Conservation (phyloP, 2,329 filamentous ascomycete genomes). For the Penicillium sp. region DNA sequence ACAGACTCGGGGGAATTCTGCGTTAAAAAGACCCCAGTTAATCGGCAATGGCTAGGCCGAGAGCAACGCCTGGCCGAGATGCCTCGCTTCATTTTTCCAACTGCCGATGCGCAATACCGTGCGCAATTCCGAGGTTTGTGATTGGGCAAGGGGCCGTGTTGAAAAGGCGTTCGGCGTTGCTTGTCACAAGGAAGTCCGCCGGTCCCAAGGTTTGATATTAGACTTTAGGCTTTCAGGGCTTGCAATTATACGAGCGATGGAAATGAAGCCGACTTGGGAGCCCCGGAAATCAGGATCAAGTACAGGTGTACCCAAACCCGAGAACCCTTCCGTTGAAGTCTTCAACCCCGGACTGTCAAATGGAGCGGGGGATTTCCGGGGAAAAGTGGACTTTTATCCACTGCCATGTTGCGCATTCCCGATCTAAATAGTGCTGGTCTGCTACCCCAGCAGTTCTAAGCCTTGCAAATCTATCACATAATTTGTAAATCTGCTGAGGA, state of each 20-base stretch:
- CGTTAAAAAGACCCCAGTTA: background rate
- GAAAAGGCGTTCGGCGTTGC: background rate
- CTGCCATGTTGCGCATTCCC: background rate
- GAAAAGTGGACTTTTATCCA: background rate
- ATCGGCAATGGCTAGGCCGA: background rate
- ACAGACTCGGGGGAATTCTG: background rate
- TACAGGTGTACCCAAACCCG: background rate
- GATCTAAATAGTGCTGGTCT: no score
- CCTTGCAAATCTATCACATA: no score
- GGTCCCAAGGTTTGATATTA: background rate
- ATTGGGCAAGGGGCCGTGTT: background rate
- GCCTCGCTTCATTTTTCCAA: conserved; percentile 8
- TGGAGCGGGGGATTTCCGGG: background rate
- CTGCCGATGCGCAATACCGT: conserved; percentile 5
- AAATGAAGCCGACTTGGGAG: background rate
- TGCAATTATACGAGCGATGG: background rate
- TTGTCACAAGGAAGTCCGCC: background rate
- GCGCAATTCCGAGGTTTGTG: background rate
- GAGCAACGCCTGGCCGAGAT: background rate
- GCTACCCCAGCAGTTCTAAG: no score
- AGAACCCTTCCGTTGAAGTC: background rate
- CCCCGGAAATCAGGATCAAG: background rate
- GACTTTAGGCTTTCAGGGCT: background rate
- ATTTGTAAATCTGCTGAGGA: no score
- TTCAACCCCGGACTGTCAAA: background rate